phyloP scores from a whole-genome alignment of 1,284 basidiomycete genomes.

The Phaffia rhodozyma region DNA sequence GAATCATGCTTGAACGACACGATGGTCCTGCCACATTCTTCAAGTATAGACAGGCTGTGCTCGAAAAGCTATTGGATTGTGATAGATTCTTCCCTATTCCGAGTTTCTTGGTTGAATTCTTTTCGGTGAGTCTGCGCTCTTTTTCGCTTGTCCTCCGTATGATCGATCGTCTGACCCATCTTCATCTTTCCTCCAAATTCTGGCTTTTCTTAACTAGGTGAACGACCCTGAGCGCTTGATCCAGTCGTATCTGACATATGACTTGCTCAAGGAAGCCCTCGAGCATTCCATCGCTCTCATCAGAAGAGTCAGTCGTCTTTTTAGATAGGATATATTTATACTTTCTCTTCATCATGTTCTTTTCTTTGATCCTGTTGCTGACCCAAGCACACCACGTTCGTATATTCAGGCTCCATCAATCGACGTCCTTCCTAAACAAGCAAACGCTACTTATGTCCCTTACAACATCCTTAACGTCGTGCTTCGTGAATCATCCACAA shows the following conservation, averaged over 20 bases:
- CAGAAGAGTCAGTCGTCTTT: constrained; percentile 45
- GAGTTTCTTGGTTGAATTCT: constrained; percentile 62
- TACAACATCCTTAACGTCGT: constrained; percentile 81
- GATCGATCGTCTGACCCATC: constrained; percentile 24
- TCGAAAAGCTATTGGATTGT: constrained; percentile 61
- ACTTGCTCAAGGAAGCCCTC: constrained; percentile 64
- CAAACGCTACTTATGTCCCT: constrained; percentile 60
- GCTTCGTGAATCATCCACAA: constrained; percentile 41
- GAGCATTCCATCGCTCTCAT: constrained; percentile 58
- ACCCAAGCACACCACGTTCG: constrained; percentile 13
- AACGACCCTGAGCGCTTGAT: constrained; percentile 68
- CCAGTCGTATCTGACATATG: constrained; percentile 58
- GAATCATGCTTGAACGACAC: constrained; percentile 61
- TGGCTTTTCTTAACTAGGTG: constrained; percentile 37
- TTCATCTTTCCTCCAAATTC: constrained; percentile 13
- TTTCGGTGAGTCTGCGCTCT: constrained; percentile 46
- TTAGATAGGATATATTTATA: too few species aligned
- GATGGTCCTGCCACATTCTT: constrained; percentile 61
- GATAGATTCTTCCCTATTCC: constrained; percentile 56
- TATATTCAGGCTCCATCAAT: constrained; percentile 46
- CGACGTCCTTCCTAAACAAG: constrained; percentile 46
- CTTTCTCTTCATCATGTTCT: neutral
- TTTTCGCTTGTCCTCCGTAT: constrained; percentile 17
- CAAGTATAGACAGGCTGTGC: constrained; percentile 58
- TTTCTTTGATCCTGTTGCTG: neutral